Conservation (phyloP, 495 filamentous ascomycete species). For the Wilcoxina mikolae region DNA sequence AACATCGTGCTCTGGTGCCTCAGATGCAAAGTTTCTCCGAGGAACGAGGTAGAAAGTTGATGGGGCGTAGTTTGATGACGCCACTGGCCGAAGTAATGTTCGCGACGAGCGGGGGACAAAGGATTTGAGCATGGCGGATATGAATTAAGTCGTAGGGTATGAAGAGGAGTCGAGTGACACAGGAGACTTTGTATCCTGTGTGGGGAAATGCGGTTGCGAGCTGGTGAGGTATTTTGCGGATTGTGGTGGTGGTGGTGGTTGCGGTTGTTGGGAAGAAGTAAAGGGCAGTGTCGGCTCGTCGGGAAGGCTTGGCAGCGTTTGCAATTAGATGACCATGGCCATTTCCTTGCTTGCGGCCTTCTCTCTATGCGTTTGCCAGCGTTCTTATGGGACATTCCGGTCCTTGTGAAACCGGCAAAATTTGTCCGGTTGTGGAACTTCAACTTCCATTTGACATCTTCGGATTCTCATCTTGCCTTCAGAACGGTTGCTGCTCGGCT, state of each 20-base stretch:
- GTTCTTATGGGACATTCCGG: too few relatives aligned
- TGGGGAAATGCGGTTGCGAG: not conserved
- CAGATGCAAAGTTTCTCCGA: conserved; percentile 24
- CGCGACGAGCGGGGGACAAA: conserved; percentile 24
- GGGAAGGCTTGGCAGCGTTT: not conserved
- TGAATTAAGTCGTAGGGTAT: not conserved
- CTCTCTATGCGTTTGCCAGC: too few relatives aligned
- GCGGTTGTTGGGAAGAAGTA: not conserved
- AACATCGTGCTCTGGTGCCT: conserved; percentile 27
- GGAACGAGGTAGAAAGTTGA: conserved; percentile 23
- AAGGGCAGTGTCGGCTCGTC: not conserved
- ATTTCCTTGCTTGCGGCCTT: too few relatives aligned
- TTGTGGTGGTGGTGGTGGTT: not conserved
- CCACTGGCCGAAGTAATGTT: conserved; percentile 25
- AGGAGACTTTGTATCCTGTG: not conserved
- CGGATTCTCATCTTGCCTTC: too few relatives aligned
- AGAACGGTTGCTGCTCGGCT: too few relatives aligned
- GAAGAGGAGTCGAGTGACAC: not conserved
- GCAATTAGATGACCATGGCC: too few relatives aligned
- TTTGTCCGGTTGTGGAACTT: too few relatives aligned
- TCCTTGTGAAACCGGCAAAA: too few relatives aligned
- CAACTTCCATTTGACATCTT: too few relatives aligned
- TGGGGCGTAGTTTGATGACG: conserved; percentile 13
- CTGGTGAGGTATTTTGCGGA: conserved; percentile 6
- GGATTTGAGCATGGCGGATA: conserved; percentile 22